Evolutionary conservation across 257 asterid species (phyloP).

Genomic region (Rubia yunnanensis): DNA sequence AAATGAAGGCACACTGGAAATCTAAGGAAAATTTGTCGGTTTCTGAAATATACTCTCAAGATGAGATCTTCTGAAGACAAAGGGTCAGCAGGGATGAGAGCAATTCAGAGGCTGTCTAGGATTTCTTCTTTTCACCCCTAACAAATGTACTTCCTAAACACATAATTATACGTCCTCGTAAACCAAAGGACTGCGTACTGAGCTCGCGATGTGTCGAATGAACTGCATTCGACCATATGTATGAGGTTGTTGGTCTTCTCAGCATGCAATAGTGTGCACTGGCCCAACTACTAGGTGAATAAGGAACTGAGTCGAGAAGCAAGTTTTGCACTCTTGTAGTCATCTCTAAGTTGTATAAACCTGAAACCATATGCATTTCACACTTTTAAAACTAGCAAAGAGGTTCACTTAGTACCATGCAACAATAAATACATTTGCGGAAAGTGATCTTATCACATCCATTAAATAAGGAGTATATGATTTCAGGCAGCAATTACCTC

Average conservation of each 20-base stretch:
- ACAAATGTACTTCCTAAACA: background rate
- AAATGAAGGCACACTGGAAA: background rate
- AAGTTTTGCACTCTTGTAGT: slow-evolving; percentile 94
- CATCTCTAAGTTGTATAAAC: slow-evolving; percentile 96
- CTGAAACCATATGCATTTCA: slow-evolving; percentile 37
- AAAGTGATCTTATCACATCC: background rate
- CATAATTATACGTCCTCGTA: background rate
- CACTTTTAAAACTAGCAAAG: background rate
- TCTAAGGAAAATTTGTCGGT: background rate
- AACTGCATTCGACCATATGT: background rate
- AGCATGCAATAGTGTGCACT: slow-evolving; percentile 2
- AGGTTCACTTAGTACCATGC: background rate
- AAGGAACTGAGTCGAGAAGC: slow-evolving; percentile 77
- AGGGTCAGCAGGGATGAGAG: too few species aligned
- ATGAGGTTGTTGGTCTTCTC: background rate
- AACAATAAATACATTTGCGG: background rate
- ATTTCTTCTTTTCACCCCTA: background rate
- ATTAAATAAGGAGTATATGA: background rate
- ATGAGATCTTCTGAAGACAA: background rate
- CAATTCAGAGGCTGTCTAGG: background rate
- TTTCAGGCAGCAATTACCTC: slow-evolving; percentile 37
- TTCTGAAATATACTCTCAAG: slow-evolving; percentile 5
- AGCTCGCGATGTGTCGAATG: background rate
- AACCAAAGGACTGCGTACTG: background rate
- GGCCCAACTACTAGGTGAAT: slow-evolving; percentile 32